phyloP scores from a whole-genome alignment of 192 early-diverging fungal species.

The Umbelopsis sp. region DNA sequence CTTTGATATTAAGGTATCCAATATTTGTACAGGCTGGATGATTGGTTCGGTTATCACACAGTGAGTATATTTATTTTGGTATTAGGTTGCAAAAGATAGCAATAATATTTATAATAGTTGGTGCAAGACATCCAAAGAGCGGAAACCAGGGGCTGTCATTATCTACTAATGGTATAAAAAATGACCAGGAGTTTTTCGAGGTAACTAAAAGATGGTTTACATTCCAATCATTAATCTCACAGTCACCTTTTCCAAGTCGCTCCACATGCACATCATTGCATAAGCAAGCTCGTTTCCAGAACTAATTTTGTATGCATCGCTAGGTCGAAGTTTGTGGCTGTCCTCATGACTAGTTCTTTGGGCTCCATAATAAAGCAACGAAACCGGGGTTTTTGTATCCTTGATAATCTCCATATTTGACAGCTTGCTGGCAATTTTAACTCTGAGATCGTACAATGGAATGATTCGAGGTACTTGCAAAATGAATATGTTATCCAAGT shows the following conservation, averaged over 20 bases:
- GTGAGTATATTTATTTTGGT: neutral
- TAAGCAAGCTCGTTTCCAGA: neutral
- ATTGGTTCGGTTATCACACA: neutral
- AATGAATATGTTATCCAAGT: conserved; percentile 32
- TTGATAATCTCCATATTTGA: neutral
- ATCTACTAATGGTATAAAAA: neutral
- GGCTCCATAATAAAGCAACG: neutral
- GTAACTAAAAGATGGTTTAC: neutral
- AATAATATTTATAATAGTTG: neutral
- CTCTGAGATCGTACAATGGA: conserved; percentile 16
- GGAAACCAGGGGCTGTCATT: conserved; percentile 2
- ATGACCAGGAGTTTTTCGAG: neutral
- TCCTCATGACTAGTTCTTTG: conserved; percentile 14
- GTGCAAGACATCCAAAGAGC: no score
- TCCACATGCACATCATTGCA: conserved; percentile 15
- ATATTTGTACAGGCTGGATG: no score
- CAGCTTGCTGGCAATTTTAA: neutral
- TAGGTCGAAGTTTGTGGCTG: conserved; percentile 1
- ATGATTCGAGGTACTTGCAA: conserved; percentile 36
- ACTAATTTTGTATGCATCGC: conserved; percentile 1
- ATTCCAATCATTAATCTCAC: conserved; percentile 14
- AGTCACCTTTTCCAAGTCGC: conserved; percentile 11
- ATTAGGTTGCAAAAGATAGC: neutral
- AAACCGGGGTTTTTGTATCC: neutral
- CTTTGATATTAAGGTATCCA: no score